phyloP scores from a whole-genome alignment of 2,329 filamentous ascomycete species.

The Diaporthe citrichinensis region DNA sequence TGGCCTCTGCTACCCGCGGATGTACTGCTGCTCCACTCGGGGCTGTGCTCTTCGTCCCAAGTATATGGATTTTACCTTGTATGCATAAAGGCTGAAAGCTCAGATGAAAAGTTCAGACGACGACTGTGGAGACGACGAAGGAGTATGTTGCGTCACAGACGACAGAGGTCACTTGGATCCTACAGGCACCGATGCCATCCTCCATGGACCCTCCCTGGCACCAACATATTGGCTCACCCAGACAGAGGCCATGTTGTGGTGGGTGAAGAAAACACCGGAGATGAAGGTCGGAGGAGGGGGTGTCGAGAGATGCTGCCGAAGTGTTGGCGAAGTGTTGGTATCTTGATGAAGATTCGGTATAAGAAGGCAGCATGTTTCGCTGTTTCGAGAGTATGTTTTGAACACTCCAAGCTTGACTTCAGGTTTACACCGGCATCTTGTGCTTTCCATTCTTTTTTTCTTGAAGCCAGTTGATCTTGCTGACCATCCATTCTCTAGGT shows the following conservation, averaged over 20 bases:
- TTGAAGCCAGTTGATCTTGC: constrained; percentile 28
- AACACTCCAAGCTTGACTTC: constrained; percentile 1
- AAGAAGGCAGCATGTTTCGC: constrained; percentile 12
- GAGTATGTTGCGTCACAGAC: constrained; percentile 18
- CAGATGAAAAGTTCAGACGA: constrained; percentile 31
- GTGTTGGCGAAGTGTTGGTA: neutral
- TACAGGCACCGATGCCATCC: constrained; percentile 12
- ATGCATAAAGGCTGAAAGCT: constrained; percentile 25
- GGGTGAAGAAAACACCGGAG: constrained; percentile 27
- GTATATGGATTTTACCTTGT: constrained; percentile 28
- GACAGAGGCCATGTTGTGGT: constrained; percentile 1
- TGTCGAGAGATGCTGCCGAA: constrained; percentile 1
- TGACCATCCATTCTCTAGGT: constrained; percentile 29
- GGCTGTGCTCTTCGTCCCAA: constrained; percentile 30
- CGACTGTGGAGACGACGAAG: constrained; percentile 13
- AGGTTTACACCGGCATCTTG: constrained; percentile 21
- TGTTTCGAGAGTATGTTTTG: neutral
- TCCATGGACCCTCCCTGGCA: constrained; percentile 26
- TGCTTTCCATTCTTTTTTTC: constrained; percentile 29
- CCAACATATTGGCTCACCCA: neutral
- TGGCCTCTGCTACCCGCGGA: neutral
- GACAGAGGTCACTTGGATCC: constrained; percentile 3
- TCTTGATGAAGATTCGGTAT: constrained; percentile 2
- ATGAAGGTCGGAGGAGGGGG: constrained; percentile 23
- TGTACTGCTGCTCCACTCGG: constrained; percentile 16